Percentiles rank a stretch among this genome's conserved stretches.
These are phyloP conservation scores for Lagerstroemia speciosa DNA, from an alignment of 345 rosid species.

Conservation along the genomic window DNA sequence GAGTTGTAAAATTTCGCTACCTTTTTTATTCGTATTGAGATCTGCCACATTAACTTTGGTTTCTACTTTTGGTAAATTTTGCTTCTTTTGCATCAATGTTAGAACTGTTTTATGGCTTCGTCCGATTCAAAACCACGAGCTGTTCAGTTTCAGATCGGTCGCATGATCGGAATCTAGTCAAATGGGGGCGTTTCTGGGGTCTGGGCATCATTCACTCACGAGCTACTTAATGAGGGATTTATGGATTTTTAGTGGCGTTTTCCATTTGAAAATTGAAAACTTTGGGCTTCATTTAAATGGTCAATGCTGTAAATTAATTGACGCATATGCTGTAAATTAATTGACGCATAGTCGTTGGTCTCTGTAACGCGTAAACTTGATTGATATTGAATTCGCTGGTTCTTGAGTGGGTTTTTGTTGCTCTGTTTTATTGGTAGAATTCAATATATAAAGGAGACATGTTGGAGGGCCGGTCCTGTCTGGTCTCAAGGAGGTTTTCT, in stretches of 20 bases:
- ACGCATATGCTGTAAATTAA: too few species aligned
- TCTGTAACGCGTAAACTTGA: neutral
- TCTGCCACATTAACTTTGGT: neutral
- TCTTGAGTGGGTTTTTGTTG: neutral
- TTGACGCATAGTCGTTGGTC: neutral
- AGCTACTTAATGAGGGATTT: neutral
- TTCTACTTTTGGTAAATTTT: neutral
- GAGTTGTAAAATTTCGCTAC: neutral
- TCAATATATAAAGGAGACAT: slow-evolving; percentile 28
- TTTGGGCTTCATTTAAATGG: neutral
- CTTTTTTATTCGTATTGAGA: neutral
- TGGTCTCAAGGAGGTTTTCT: slow-evolving; percentile 52
- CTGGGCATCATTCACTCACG: too few species aligned
- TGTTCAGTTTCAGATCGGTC: neutral
- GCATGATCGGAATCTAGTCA: slow-evolving; percentile 2
- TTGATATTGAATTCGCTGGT: neutral
- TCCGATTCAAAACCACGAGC: neutral
- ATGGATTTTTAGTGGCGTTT: neutral
- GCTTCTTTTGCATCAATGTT: neutral
- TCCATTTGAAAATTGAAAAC: neutral
- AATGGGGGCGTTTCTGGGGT: neutral
- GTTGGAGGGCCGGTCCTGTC: slow-evolving; percentile 66
- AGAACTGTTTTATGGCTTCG: neutral
- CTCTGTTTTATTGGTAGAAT: slow-evolving; percentile 11
- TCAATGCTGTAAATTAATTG: neutral